Evolutionary conservation across 2,329 filamentous ascomycete genomes (phyloP).

Genomic region (Pestalotiopsis sp.): DNA sequence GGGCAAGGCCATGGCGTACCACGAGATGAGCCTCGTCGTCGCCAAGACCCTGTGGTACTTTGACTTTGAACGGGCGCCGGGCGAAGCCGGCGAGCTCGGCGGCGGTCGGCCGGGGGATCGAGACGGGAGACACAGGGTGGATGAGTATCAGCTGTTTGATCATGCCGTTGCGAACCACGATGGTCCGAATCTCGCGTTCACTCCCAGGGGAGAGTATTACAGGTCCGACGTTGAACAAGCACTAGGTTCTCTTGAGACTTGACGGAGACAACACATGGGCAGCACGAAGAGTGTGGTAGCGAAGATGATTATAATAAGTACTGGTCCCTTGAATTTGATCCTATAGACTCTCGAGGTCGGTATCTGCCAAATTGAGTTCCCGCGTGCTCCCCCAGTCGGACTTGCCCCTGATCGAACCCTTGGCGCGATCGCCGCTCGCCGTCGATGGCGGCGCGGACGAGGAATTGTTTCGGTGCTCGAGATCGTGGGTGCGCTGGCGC

Average conservation of each 20-base stretch:
- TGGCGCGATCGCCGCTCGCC: not conserved
- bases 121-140: not conserved
- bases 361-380: not conserved
- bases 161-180: not conserved
- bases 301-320: no score
- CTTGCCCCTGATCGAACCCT: not conserved
- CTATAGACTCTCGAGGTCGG: not conserved
- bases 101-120: not conserved
- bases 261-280: no score
- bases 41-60: conserved; percentile 14
- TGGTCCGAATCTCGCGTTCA: not conserved
- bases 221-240: no score
- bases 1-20: not conserved
- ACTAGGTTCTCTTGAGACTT: no score
- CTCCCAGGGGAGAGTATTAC: no score
- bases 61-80: not conserved
- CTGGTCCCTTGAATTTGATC: not conserved
- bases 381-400: not conserved
- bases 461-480: not conserved
- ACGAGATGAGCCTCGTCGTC: not conserved
- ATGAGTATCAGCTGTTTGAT: not conserved
- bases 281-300: no score
- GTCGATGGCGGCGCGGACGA: not conserved
- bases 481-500: not conserved
- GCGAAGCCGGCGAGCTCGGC: not conserved